phyloP scores from a whole-genome alignment of 345 rosid genomes.

The Cardamine resedifolia region DNA sequence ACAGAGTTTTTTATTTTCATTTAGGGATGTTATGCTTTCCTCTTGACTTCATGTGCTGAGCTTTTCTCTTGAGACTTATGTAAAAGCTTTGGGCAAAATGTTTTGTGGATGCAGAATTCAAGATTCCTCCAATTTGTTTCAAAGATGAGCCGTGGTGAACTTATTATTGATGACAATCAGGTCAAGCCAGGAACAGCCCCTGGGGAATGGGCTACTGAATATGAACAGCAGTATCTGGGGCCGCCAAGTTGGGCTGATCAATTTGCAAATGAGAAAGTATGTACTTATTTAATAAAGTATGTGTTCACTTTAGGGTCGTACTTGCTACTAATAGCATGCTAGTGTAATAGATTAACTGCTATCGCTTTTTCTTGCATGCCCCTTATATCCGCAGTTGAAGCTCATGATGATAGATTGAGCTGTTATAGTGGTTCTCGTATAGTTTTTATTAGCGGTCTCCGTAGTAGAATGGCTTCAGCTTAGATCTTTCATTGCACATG shows the following conservation, averaged over 20 bases:
- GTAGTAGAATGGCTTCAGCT: background rate
- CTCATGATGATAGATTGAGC: slow-evolving; percentile 11
- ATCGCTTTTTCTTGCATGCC: background rate
- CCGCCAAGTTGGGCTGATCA: slow-evolving; percentile 94
- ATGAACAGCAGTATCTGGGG: slow-evolving; percentile 67
- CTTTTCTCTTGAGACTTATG: slow-evolving; percentile 13
- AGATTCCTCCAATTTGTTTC: slow-evolving; percentile 97
- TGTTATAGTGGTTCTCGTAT: background rate
- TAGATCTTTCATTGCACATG: slow-evolving; percentile 9
- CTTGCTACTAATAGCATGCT: slow-evolving; percentile 12
- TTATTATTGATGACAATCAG: slow-evolving; percentile 90
- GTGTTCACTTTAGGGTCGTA: slow-evolving; percentile 10
- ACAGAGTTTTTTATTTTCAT: background rate
- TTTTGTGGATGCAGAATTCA: slow-evolving; percentile 73
- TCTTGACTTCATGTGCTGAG: slow-evolving; percentile 1
- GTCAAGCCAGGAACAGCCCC: slow-evolving; percentile 67
- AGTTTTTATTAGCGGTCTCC: background rate
- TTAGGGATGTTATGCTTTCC: background rate
- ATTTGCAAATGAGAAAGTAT: slow-evolving; percentile 57
- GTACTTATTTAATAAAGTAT: slow-evolving; percentile 31
- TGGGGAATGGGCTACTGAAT: slow-evolving; percentile 90
- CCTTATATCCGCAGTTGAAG: background rate
- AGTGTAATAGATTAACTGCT: background rate
- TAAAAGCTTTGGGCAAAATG: slow-evolving; percentile 10
- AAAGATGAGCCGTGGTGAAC: slow-evolving; percentile 99